phyloP scores from a whole-genome alignment of 768 basidiomycete species.

The Podaxis carcinomalis region DNA sequence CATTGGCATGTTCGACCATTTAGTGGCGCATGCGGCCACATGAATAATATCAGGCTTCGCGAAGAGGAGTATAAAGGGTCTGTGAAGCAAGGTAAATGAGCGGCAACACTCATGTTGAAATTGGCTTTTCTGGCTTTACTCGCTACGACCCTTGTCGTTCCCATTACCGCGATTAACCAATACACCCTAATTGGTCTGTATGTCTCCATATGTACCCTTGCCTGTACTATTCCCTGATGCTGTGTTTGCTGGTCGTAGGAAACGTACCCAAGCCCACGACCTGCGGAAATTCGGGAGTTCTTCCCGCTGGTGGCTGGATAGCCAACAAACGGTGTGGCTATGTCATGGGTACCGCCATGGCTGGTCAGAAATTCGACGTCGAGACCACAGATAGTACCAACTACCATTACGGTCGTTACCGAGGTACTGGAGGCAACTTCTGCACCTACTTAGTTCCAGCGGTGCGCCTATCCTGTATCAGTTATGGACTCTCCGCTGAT shows the following conservation, averaged over 20 bases:
- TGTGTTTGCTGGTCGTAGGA: slow-evolving; percentile 6
- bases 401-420: slow-evolving; percentile 23
- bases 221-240: background rate
- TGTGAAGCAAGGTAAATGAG: background rate
- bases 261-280: slow-evolving; percentile 22
- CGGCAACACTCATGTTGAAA: background rate
- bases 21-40: background rate
- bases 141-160: background rate
- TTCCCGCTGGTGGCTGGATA: slow-evolving; percentile 23
- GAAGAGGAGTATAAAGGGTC: background rate
- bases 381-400: slow-evolving; percentile 17
- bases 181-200: slow-evolving; percentile 1
- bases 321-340: slow-evolving; percentile 24
- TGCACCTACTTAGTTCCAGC: slow-evolving; percentile 21
- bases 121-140: background rate
- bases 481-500: background rate
- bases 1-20: too few relatives aligned
- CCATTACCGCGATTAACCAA: background rate
- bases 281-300: slow-evolving; percentile 19
- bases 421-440: slow-evolving; percentile 22
- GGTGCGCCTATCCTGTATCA: slow-evolving; percentile 2
- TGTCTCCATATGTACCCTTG: background rate
- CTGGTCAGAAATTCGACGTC: slow-evolving; percentile 22
- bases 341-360: slow-evolving; percentile 22
- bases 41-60: background rate